These are phyloP conservation scores for Mimosa pudica DNA, from an alignment of 306 rosid genomes.

Conservation along the genomic window DNA sequence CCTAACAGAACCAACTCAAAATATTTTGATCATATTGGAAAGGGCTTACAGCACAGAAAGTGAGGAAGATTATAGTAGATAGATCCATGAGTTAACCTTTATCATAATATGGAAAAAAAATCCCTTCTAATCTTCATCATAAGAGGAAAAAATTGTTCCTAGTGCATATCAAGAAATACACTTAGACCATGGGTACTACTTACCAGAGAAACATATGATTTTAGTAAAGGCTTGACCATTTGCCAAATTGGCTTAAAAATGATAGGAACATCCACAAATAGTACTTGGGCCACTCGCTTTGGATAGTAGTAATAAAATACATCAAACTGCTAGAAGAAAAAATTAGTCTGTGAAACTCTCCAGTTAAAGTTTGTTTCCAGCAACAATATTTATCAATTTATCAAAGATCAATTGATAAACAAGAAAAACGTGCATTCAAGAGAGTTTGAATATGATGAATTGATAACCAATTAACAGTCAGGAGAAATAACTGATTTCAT, in stretches of 20 bases:
- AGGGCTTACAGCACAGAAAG: not conserved
- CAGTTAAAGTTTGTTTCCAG: slow-evolving; percentile 19
- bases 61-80: not conserved
- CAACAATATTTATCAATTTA: slow-evolving; percentile 2
- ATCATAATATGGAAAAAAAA: too few species aligned
- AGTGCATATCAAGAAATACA: slow-evolving; percentile 23
- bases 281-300: slow-evolving; percentile 72
- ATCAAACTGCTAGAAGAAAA: slow-evolving; percentile 70
- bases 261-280: slow-evolving; percentile 86
- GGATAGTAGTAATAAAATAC: slow-evolving; percentile 88
- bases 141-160: not conserved
- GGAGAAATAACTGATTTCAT: too few species aligned
- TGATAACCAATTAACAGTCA: too few species aligned
- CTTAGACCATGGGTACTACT: slow-evolving; percentile 19
- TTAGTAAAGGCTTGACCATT: too few species aligned
- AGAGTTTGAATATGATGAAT: not conserved
- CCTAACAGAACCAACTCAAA: not conserved
- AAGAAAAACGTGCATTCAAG: not conserved
- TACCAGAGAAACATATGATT: slow-evolving; percentile 91
- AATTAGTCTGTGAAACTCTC: slow-evolving; percentile 7
- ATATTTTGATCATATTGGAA: slow-evolving; percentile 1
- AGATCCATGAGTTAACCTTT: slow-evolving; percentile 6
- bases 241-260: slow-evolving; percentile 90
- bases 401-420: not conserved
- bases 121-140: not conserved